Conservation (phyloP, 257 asterid species). For the Petunia axillaris region DNA sequence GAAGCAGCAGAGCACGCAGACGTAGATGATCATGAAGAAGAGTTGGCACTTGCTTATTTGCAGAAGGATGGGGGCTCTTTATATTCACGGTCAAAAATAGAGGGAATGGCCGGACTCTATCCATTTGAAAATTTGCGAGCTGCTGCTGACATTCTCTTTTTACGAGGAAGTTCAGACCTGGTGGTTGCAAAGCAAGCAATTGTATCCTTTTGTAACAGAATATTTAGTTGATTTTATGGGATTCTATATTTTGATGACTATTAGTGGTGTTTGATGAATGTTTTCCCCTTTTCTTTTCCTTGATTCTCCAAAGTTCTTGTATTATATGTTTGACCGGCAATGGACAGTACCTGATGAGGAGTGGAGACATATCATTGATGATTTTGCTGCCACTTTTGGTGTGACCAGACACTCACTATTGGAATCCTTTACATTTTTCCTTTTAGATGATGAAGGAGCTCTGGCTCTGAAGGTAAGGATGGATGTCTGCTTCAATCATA, state of each 20-base stretch:
- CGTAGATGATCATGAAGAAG: constrained; percentile 53
- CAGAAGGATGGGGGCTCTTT: constrained; percentile 51
- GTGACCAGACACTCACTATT: constrained; percentile 78
- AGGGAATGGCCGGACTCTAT: constrained; percentile 74
- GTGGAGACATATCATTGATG: constrained; percentile 80
- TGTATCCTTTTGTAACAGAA: constrained; percentile 62
- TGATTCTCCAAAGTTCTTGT: constrained; percentile 76
- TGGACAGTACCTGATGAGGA: constrained; percentile 71
- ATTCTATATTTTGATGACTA: neutral
- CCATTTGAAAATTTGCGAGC: constrained; percentile 79
- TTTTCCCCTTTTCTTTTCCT: constrained; percentile 41
- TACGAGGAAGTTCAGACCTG: constrained; percentile 85
- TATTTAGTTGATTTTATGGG: neutral
- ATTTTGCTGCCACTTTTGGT: constrained; percentile 83
- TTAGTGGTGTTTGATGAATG: constrained; percentile 11
- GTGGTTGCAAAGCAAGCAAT: constrained; percentile 91
- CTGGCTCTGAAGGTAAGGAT: constrained; percentile 74
- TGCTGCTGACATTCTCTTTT: constrained; percentile 86
- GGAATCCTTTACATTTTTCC: constrained; percentile 85
- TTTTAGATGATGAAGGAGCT: constrained; percentile 86
- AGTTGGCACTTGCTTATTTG: constrained; percentile 47
- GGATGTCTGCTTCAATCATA: neutral
- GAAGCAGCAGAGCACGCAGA: constrained; percentile 61
- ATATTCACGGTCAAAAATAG: constrained; percentile 53
- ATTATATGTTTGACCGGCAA: constrained; percentile 88